Conservation (phyloP, 75 land plant genomes). For the Picea glauca region DNA sequence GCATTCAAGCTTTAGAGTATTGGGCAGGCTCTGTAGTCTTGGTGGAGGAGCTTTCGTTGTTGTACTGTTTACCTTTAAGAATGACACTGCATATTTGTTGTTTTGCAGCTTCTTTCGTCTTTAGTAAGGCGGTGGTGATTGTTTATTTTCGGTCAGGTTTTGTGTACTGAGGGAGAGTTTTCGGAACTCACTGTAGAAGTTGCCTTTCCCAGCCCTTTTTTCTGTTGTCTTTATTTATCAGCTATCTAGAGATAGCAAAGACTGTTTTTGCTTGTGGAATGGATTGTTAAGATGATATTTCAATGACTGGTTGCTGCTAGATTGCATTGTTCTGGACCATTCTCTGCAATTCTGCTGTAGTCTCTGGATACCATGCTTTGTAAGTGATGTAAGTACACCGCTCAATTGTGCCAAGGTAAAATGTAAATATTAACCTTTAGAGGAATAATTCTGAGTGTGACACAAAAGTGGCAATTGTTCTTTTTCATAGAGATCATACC, state of each 20-base stretch:
- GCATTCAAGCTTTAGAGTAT: background rate
- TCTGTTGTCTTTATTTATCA: background rate
- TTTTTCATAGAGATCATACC: too few relatives aligned
- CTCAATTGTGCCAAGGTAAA: too few relatives aligned
- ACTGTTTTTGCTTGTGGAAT: background rate
- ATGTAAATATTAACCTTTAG: too few relatives aligned
- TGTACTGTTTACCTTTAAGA: background rate
- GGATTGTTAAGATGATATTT: background rate
- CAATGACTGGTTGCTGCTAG: background rate
- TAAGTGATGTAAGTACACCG: too few relatives aligned
- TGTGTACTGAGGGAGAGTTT: background rate
- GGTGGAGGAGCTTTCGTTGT: background rate
- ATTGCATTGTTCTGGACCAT: too few relatives aligned
- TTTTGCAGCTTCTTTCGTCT: constrained; percentile 8
- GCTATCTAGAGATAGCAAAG: background rate
- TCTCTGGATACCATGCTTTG: too few relatives aligned
- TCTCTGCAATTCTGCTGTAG: too few relatives aligned
- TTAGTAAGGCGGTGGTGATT: constrained; percentile 11
- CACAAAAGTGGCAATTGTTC: too few relatives aligned
- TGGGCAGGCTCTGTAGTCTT: background rate
- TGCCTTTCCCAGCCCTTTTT: background rate
- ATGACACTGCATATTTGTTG: background rate
- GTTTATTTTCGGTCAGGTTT: background rate
- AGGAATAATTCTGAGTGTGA: too few relatives aligned
- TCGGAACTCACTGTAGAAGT: background rate